Percentiles rank a stretch among this genome's conserved stretches.
phyloP scores from a whole-genome alignment of 1,284 basidiomycete genomes.

The Marasmius sp. region DNA sequence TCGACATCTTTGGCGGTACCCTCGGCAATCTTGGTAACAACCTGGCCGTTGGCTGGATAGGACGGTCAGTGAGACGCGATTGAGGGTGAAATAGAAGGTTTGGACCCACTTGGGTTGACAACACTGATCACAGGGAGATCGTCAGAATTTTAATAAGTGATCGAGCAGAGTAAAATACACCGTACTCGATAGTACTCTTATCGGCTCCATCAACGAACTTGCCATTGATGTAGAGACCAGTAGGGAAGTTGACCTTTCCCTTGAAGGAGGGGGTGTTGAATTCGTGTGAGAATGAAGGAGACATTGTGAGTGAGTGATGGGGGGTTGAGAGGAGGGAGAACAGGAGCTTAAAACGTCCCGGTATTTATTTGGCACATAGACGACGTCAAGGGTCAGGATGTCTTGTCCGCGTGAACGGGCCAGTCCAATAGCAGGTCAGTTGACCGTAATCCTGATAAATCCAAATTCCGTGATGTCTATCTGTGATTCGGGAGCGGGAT shows the following conservation, averaged over 20 bases:
- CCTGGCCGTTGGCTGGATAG: constrained; percentile 60
- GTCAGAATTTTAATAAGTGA: constrained; percentile 4
- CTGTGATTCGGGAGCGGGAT: too few species aligned
- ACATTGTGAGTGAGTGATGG: constrained; percentile 32
- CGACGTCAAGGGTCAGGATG: not conserved
- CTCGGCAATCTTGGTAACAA: constrained; percentile 61
- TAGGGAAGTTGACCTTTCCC: constrained; percentile 66
- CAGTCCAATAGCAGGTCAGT: too few species aligned
- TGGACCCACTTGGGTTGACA: constrained; percentile 62
- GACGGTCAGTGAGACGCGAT: not conserved
- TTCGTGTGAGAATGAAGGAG: constrained; percentile 50
- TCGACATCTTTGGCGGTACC: constrained; percentile 72
- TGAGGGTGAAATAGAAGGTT: not conserved
- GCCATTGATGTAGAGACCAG: constrained; percentile 83
- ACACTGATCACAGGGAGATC: constrained; percentile 43
- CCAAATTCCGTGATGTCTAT: too few species aligned
- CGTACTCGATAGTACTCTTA: constrained; percentile 59
- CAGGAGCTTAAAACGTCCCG: not conserved
- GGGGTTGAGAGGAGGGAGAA: not conserved
- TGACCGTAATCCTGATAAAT: too few species aligned
- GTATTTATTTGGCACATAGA: not conserved
- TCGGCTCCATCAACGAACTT: constrained; percentile 76
- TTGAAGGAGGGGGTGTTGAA: constrained; percentile 71
- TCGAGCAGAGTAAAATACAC: constrained; percentile 1
- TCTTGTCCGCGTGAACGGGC: too few species aligned